A percentile compares a stretch with the other conserved stretches of the same genome.
Evolutionary conservation across 73 alveolate species (phyloP).

Genomic region (Halteria grandinella): DNA sequence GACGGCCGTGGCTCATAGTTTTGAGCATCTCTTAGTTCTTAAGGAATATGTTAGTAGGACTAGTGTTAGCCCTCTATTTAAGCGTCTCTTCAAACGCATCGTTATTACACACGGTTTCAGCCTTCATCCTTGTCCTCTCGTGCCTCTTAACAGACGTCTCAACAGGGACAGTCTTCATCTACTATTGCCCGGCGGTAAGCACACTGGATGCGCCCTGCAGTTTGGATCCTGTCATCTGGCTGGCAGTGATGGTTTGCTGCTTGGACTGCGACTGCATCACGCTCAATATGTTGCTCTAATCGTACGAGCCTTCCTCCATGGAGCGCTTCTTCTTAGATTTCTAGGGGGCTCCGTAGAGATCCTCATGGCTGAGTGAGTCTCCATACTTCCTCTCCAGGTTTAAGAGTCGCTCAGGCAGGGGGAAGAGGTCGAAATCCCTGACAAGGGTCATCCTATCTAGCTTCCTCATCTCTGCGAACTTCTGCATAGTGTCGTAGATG

Average conservation of each 20-base stretch:
- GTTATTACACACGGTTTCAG: slow-evolving; percentile 30
- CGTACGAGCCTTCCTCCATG: too few relatives aligned
- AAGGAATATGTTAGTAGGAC: neutral
- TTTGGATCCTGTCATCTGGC: slow-evolving; percentile 56
- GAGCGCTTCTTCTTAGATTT: too few relatives aligned
- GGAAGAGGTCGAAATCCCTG: slow-evolving; percentile 71
- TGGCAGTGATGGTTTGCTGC: slow-evolving; percentile 63
- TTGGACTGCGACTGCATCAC: too few relatives aligned
- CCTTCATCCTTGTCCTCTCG: slow-evolving; percentile 30
- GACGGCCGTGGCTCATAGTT: slow-evolving; percentile 13
- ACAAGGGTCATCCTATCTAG: slow-evolving; percentile 66
- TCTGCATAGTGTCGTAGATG: slow-evolving; percentile 72
- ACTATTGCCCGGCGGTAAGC: slow-evolving; percentile 52
- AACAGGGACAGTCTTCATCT: slow-evolving; percentile 62
- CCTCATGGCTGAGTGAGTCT: slow-evolving; percentile 66
- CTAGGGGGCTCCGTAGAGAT: slow-evolving; percentile 63
- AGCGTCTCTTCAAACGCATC: slow-evolving; percentile 23
- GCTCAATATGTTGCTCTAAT: too few relatives aligned
- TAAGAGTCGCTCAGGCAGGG: slow-evolving; percentile 48
- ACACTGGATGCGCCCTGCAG: neutral
- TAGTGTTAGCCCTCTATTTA: slow-evolving; percentile 13
- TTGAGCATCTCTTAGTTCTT: slow-evolving; percentile 1
- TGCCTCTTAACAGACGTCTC: too few relatives aligned
- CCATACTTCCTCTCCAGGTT: slow-evolving; percentile 82
- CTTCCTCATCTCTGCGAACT: slow-evolving; percentile 75